Base-by-base conservation (phyloP, 257 asterid species). In the Leonotis leonurus region DNA sequence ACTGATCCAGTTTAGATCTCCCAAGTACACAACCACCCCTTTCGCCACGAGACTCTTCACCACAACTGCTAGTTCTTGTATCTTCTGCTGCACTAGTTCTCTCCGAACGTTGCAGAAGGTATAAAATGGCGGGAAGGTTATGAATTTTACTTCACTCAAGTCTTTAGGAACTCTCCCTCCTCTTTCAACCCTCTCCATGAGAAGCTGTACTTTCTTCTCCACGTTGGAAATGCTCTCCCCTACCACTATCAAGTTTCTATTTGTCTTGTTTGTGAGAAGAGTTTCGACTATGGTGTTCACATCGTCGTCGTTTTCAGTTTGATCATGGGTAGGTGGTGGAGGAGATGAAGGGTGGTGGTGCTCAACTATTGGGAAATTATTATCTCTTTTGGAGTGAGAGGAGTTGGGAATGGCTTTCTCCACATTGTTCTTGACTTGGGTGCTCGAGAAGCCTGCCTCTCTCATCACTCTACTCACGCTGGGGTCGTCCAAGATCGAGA, bases 401-500 rank as follows among this genome's bases (percentile, higher is more conserved):
- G n/a, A n/a, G 1, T 5, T 1, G 39, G 2, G 60, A 65, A 79
- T 68, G 9, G 78, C 71, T 70, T 85, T 77, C 64, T 88, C 96
- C 6, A 85, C 85, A 49, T 81, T 88, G 73, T 3, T 63, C 66
- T 88, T 88, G 13, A 88, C 95, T 64, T 88, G 94, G 14, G 82
- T 73, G 58, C 95, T 85, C 2, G 83, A 81, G 73, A 88, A 88
- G 18, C 94, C 85, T 12, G 96, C 96, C 46, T 88, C 94, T 36
- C 86, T 75, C 96, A 88, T 85, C 40, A 88, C 96, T 35, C 94
- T 71, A 36, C 96, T 88, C 0, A 88, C 96, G 67, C 94, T 88
- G 2, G 96, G 96, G 39, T 88, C 96, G 67, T 85, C 96, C 9
- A 88, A 26, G 1, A 88, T 85, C 1, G 96, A 85, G 3, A 88